A percentile compares a stretch with the other conserved stretches of the same genome.
These are phyloP conservation scores for Jackrogersella minutella DNA, from an alignment of 495 filamentous ascomycete species.

Conservation along the genomic window DNA sequence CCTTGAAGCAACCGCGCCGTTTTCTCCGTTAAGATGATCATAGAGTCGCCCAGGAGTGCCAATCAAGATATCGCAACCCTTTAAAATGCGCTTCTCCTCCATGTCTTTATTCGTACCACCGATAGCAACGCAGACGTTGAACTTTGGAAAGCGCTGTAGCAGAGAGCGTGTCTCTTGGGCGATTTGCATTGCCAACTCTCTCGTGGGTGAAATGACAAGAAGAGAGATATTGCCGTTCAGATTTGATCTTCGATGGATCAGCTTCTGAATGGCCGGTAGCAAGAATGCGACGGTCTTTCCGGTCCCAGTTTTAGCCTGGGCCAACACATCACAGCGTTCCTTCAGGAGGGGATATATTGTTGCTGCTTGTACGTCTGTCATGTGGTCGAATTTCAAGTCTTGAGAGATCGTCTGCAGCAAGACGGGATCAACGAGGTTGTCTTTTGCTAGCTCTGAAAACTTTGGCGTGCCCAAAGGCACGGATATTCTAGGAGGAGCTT, in stretches of 20 bases:
- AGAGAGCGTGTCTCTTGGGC: constrained; percentile 58
- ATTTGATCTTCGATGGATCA: constrained; percentile 51
- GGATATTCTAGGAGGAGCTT: constrained; percentile 10
- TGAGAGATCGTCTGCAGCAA: constrained; percentile 49
- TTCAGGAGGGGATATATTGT: constrained; percentile 50
- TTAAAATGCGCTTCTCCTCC: constrained; percentile 48
- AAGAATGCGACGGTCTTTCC: constrained; percentile 75
- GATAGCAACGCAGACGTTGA: constrained; percentile 47
- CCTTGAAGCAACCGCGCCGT: neutral
- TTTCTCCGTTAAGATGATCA: constrained; percentile 55
- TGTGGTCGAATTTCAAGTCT: constrained; percentile 55
- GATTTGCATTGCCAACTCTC: constrained; percentile 73
- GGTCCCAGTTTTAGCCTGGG: constrained; percentile 74
- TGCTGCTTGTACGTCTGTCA: constrained; percentile 56
- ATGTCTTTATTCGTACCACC: constrained; percentile 51
- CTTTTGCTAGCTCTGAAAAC: constrained; percentile 47
- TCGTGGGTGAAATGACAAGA: constrained; percentile 70
- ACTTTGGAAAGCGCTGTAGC: constrained; percentile 45
- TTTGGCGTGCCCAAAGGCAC: constrained; percentile 40
- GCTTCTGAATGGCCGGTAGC: constrained; percentile 69
- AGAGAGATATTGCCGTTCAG: constrained; percentile 58
- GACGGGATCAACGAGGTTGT: constrained; percentile 48
- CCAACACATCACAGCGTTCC: constrained; percentile 50
- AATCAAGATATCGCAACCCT: constrained; percentile 61
- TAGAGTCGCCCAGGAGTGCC: constrained; percentile 70